These are phyloP conservation scores for Thraustochytrium sp. DNA, from an alignment of 352 stramenopile species.

Conservation along the genomic window DNA sequence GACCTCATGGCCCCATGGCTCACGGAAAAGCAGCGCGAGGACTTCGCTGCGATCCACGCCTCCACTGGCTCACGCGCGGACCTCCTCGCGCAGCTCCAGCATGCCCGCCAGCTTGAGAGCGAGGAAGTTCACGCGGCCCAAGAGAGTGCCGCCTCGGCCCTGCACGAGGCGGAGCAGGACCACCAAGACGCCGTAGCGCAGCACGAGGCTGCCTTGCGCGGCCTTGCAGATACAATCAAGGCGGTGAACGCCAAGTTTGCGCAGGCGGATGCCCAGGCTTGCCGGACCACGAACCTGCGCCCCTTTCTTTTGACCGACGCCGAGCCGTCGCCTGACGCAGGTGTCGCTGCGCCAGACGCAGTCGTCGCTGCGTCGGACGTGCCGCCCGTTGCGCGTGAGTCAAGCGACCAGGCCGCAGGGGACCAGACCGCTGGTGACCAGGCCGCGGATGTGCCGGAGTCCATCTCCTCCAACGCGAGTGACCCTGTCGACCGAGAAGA, in stretches of 20 bases:
- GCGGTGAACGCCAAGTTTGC: background rate
- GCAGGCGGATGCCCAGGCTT: background rate
- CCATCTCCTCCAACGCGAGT: no score
- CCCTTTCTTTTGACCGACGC: background rate
- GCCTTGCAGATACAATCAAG: background rate
- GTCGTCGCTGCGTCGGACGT: no score
- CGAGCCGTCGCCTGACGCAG: no score
- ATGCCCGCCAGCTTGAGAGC: background rate
- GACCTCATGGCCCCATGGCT: background rate
- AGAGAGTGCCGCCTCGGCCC: background rate
- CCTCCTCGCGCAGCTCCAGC: background rate
- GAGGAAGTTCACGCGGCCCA: background rate
- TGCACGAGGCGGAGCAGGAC: background rate
- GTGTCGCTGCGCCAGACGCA: no score
- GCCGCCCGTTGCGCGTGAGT: no score
- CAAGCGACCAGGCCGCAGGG: no score
- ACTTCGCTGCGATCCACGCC: no score
- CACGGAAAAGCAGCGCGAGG: no score
- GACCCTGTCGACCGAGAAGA: no score
- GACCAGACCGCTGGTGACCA: no score
- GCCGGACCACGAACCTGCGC: background rate
- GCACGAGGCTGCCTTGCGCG: background rate
- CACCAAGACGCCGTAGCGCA: background rate
- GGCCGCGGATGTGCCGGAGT: no score
- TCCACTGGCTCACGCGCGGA: background rate